phyloP scores from a whole-genome alignment of 306 rosid genomes.

The Cucurbita maxima region DNA sequence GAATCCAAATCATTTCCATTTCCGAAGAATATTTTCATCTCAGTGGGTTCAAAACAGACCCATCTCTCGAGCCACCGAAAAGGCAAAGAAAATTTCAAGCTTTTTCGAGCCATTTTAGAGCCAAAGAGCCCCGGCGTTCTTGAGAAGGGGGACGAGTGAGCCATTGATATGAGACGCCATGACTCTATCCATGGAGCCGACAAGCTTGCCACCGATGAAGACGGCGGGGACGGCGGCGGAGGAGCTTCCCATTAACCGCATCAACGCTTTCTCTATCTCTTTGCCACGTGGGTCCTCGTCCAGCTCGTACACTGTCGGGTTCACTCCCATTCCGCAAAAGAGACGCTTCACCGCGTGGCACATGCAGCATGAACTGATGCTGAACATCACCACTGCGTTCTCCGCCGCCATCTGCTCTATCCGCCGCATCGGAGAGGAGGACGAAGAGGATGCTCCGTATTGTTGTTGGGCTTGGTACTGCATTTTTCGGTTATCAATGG shows the following conservation, averaged over 20 bases:
- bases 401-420: slow-evolving; percentile 55
- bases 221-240: slow-evolving; percentile 43
- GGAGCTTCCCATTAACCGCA: slow-evolving; percentile 33
- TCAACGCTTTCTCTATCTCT: slow-evolving; percentile 45
- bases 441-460: slow-evolving; percentile 32
- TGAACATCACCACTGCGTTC: slow-evolving; percentile 80
- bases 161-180: slow-evolving; percentile 84
- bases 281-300: slow-evolving; percentile 56
- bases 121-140: slow-evolving; percentile 88
- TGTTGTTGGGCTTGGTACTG: slow-evolving; percentile 44
- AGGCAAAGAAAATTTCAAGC: neutral
- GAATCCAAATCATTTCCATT: neutral
- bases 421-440: slow-evolving; percentile 25
- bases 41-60: neutral
- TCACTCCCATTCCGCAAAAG: slow-evolving; percentile 84
- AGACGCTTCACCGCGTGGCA: slow-evolving; percentile 82
- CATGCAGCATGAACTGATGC: slow-evolving; percentile 68
- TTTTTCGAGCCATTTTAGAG: slow-evolving; percentile 16
- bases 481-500: slow-evolving; percentile 15
- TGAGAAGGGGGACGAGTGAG: slow-evolving; percentile 79
- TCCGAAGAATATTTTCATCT: neutral
- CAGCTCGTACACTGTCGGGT: slow-evolving; percentile 59
- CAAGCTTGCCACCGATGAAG: slow-evolving; percentile 70
- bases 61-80: neutral
- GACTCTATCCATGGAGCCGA: slow-evolving; percentile 76